These are phyloP conservation scores for Claviceps cyperi DNA, from an alignment of 2,329 filamentous ascomycete genomes.

Conservation along the genomic window DNA sequence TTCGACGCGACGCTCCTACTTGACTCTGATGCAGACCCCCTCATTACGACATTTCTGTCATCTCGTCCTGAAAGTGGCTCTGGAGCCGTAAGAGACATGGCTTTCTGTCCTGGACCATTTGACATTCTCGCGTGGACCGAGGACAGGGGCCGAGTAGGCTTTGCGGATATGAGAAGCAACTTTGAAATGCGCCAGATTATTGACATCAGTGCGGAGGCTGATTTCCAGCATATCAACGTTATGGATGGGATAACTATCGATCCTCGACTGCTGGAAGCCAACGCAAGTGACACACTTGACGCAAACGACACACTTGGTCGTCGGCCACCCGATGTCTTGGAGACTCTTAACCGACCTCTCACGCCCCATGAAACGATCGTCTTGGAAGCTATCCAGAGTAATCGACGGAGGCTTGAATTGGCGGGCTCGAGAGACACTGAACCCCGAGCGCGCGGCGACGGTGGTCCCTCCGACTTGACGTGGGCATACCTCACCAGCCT, in stretches of 20 bases:
- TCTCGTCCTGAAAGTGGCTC: constrained; percentile 55
- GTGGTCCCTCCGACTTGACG: constrained; percentile 7
- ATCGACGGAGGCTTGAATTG: constrained; percentile 36
- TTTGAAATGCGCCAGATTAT: constrained; percentile 57
- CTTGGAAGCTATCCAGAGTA: constrained; percentile 39
- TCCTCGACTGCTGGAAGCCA: constrained; percentile 33
- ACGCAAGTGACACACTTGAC: constrained; percentile 14
- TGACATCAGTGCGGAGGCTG: constrained; percentile 43
- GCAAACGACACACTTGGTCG: constrained; percentile 1
- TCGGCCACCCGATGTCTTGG: constrained; percentile 18
- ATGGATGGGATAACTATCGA: constrained; percentile 42
- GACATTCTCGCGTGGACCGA: constrained; percentile 92
- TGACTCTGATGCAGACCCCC: constrained; percentile 36
- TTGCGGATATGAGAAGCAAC: constrained; percentile 57
- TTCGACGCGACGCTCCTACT: constrained; percentile 44
- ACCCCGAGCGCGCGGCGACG: constrained; percentile 9
- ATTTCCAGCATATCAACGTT: constrained; percentile 41
- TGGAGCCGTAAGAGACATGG: constrained; percentile 80
- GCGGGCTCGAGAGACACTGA: constrained; percentile 14
- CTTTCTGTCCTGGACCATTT: constrained; percentile 78
- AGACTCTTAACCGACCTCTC: constrained; percentile 35
- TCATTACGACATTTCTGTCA: constrained; percentile 64
- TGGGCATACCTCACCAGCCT: constrained; percentile 10
- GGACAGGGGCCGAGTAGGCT: constrained; percentile 60
- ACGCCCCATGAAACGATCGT: constrained; percentile 40